phyloP scores from a whole-genome alignment of 257 asterid genomes.

The Nicotiana paniculata region DNA sequence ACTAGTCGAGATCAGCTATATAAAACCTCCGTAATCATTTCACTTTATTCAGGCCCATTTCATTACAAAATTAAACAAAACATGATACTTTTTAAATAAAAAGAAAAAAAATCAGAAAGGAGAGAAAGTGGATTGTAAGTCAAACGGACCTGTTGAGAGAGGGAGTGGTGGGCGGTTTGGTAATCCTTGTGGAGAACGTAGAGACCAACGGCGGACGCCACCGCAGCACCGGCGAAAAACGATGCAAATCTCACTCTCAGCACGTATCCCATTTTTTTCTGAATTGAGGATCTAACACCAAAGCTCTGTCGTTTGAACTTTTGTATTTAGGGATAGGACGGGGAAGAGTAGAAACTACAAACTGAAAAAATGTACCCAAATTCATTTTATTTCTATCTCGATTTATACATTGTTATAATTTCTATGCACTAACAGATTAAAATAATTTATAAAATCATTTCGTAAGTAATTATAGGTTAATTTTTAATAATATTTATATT shows the following conservation, averaged over 20 bases:
- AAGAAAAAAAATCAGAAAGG: not conserved
- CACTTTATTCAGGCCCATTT: not conserved
- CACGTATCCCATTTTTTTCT: conserved; percentile 60
- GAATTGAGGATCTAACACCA: too few relatives aligned
- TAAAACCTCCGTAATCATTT: not conserved
- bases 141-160: conserved; percentile 51
- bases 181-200: conserved; percentile 74
- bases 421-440: too few relatives aligned
- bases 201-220: conserved; percentile 71
- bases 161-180: conserved; percentile 54
- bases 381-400: too few relatives aligned
- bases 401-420: too few relatives aligned
- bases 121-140: not conserved
- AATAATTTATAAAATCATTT: too few relatives aligned
- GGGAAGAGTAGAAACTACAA: too few relatives aligned
- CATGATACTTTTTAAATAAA: too few relatives aligned
- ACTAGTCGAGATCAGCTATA: not conserved
- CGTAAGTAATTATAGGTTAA: too few relatives aligned
- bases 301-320: not conserved
- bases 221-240: conserved; percentile 83
- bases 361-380: too few relatives aligned
- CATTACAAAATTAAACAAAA: not conserved
- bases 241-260: conserved; percentile 82
- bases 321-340: not conserved
- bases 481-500: too few relatives aligned